These are phyloP conservation scores for Scleromitrula shiraiana DNA, from an alignment of 2,329 filamentous ascomycete genomes.

Conservation along the genomic window DNA sequence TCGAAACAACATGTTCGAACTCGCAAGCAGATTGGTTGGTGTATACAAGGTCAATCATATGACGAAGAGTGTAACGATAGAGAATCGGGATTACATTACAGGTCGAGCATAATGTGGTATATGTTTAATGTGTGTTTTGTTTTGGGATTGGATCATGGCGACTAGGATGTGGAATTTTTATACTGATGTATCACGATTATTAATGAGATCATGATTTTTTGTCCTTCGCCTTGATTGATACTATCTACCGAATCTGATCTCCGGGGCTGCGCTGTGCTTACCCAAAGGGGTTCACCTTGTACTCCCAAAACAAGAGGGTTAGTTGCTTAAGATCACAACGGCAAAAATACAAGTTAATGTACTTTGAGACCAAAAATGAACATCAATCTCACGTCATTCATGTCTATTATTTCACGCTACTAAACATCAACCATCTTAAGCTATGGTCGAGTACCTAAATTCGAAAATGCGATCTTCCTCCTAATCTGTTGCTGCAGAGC, in stretches of 20 bases:
- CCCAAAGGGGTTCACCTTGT: neutral
- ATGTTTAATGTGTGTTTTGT: neutral
- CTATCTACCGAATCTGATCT: neutral
- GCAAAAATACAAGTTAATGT: no score
- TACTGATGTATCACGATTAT: constrained; percentile 13
- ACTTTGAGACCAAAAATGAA: no score
- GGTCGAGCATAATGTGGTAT: constrained; percentile 8
- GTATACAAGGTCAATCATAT: constrained; percentile 99
- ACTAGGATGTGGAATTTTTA: neutral
- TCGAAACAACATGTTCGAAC: constrained; percentile 99
- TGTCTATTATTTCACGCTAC: neutral
- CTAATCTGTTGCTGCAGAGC: no score
- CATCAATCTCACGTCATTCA: no score
- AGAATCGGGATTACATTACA: constrained; percentile 67
- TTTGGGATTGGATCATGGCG: neutral
- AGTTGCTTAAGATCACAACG: no score
- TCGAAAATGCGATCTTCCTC: no score
- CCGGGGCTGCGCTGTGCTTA: neutral
- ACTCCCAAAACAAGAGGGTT: no score
- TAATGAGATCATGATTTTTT: constrained; percentile 12
- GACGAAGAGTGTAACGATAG: constrained; percentile 86
- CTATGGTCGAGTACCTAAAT: neutral
- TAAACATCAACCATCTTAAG: neutral
- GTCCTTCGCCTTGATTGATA: neutral
- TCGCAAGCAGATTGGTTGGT: constrained; percentile 88